Evolutionary conservation across 225 moss, liverwort and hornwort species (phyloP).

Genomic region (Physcomitrellopsis africana): DNA sequence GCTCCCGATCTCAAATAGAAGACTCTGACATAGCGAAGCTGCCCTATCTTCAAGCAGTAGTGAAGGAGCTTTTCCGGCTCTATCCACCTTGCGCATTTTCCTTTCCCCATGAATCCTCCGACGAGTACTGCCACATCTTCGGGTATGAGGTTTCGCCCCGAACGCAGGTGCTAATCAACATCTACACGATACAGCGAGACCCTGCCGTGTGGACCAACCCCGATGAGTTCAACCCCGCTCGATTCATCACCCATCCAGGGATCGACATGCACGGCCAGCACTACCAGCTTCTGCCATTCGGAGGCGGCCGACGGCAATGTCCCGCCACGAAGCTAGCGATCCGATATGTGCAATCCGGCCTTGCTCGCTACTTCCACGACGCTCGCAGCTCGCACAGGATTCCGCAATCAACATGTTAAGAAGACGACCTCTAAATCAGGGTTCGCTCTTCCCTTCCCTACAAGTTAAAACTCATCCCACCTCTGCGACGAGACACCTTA

Average conservation of each 20-base stretch:
- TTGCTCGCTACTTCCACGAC: slow-evolving; percentile 35
- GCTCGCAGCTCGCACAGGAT: too few species aligned
- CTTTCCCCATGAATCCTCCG: slow-evolving; percentile 40
- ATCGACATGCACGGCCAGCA: slow-evolving; percentile 48
- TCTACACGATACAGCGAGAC: slow-evolving; percentile 60
- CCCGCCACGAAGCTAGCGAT: slow-evolving; percentile 47
- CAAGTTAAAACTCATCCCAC: too few species aligned
- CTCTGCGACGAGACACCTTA: too few species aligned
- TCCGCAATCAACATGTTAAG: too few species aligned
- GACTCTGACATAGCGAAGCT: slow-evolving; percentile 38
- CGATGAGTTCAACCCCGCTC: slow-evolving; percentile 52
- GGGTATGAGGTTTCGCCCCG: slow-evolving; percentile 36
- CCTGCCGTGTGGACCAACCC: slow-evolving; percentile 56
- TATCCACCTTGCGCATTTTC: slow-evolving; percentile 46
- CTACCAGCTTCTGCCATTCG: slow-evolving; percentile 64
- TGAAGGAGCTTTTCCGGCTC: slow-evolving; percentile 57
- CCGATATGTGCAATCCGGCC: slow-evolving; percentile 37
- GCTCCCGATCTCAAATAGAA: background rate
- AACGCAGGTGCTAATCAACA: slow-evolving; percentile 52
- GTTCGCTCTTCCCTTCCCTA: too few species aligned
- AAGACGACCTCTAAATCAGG: too few species aligned
- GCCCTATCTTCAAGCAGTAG: slow-evolving; percentile 52
- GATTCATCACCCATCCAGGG: slow-evolving; percentile 49
- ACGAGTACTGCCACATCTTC: slow-evolving; percentile 22
- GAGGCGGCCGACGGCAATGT: slow-evolving; percentile 50